Conservation (phyloP, 2,329 filamentous ascomycete genomes). For the Anthostomella pinea region DNA sequence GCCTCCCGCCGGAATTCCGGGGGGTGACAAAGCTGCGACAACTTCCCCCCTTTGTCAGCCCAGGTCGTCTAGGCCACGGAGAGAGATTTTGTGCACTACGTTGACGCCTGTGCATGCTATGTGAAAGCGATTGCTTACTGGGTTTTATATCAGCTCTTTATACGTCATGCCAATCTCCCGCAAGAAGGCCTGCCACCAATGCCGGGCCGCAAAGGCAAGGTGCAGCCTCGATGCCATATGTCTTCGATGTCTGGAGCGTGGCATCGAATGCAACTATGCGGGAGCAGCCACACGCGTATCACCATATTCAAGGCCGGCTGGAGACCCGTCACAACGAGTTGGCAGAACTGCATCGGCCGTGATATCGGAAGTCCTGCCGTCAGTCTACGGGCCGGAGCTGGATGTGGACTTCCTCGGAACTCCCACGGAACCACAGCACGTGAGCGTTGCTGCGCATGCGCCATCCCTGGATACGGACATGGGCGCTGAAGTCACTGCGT, state of each 20-base stretch:
- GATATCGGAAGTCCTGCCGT: too few species aligned
- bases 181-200: conserved; percentile 24
- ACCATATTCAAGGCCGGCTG: conserved; percentile 8
- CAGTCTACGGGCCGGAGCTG: too few species aligned
- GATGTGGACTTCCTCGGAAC: too few species aligned
- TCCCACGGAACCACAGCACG: too few species aligned
- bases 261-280: conserved; percentile 19
- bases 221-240: conserved; percentile 24
- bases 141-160: not conserved
- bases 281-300: not conserved
- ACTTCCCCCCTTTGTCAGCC: not conserved
- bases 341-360: too few species aligned
- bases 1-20: conserved; percentile 5
- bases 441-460: too few species aligned
- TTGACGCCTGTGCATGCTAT: too few species aligned
- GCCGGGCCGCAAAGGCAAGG: conserved; percentile 25
- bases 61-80: too few species aligned
- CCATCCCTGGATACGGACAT: too few species aligned
- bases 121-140: not conserved
- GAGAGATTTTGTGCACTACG: too few species aligned
- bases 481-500: too few species aligned
- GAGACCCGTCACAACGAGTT: not conserved
- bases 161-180: conserved; percentile 23
- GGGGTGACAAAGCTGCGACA: conserved; percentile 10
- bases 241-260: conserved; percentile 19